phyloP scores from a whole-genome alignment of 2,329 filamentous ascomycete genomes.

The Botryotinia calthae region DNA sequence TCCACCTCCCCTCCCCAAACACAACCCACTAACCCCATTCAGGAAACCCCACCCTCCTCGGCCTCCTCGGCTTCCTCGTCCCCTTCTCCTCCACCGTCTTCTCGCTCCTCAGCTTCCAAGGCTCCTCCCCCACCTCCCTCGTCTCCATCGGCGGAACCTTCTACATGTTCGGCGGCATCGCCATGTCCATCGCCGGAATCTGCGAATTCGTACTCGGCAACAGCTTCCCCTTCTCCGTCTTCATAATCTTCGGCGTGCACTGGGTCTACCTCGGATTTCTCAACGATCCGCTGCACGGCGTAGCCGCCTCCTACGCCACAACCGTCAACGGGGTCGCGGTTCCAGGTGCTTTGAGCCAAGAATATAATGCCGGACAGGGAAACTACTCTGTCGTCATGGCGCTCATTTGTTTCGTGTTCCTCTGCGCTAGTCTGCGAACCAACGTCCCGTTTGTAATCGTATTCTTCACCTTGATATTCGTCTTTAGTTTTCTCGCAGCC shows the following conservation, averaged over 20 bases:
- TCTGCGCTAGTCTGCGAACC: conserved; percentile 19
- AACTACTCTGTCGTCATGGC: conserved; percentile 25
- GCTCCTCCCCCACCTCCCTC: conserved; percentile 17
- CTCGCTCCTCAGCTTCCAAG: conserved; percentile 24
- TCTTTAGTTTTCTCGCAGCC: conserved; percentile 20
- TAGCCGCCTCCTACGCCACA: conserved; percentile 60
- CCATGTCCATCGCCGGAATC: conserved; percentile 25
- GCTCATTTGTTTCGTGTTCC: conserved; percentile 18
- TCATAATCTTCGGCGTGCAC: conserved; percentile 23
- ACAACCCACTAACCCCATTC: neutral
- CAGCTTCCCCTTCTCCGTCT: conserved; percentile 24
- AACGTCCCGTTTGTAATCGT: conserved; percentile 26
- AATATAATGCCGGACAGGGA: conserved; percentile 24
- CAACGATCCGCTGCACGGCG: conserved; percentile 63
- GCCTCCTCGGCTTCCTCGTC: conserved; percentile 23
- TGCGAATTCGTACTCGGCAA: conserved; percentile 27
- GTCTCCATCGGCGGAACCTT: conserved; percentile 15
- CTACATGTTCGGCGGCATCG: conserved; percentile 24
- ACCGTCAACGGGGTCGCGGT: neutral
- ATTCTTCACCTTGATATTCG: conserved; percentile 22
- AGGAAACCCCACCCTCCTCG: conserved; percentile 16
- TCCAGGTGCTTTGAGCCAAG: conserved; percentile 9
- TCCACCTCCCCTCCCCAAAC: neutral
- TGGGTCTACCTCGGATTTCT: conserved; percentile 21
- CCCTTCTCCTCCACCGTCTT: conserved; percentile 22